Base-by-base conservation (phyloP, 208 protist genomes). In the Leishmania arabica region DNA sequence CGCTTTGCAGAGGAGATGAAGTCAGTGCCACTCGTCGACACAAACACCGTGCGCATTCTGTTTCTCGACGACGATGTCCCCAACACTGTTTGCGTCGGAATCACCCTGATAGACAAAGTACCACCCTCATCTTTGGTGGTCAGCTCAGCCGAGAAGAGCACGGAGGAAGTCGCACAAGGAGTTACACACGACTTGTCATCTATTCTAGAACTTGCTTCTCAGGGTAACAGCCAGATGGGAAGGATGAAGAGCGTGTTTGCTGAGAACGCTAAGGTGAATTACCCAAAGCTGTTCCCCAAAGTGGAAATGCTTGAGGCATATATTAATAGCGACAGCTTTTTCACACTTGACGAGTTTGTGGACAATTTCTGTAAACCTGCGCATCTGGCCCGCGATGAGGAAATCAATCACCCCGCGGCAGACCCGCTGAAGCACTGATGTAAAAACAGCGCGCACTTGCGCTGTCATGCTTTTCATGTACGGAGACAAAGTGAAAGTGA, bases 341-440 rank as follows among this genome's bases (percentile, higher is more conserved):
- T 97, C 11, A 93, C 90, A 0, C 75, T 95, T 3, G 54, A 71
- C 21, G 92, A 97, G 75, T 97, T 92, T 80, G 77, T 90, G 37
- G 77, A 87, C 17, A 84, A 89, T 66, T 95, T 94, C 77, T 90
- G 86, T 74, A 78, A 76, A 31, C 86, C 92, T 68, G 91, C 91
- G 13, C 75, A 91, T 54, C 69, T 93, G n/a, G 82, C 79, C 9
- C 90, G 91, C 53, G 89, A 93, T 69, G 60, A 86, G 37, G 94
- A 97, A 84, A 83, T 96, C 21, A 90, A 87, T 72, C 92, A 96
- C 77, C 94, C 94, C 34, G 83, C 85, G 51, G 91, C 91, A 60
- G 89, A 95, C 80, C 92, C 92, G 21, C 78, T 97, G 65, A 95
- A 92, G 27, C 94, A 91, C 81, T 97, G 84, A 96, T 45, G 51